Evolutionary conservation across 352 stramenopile species (phyloP), one percentile per base, ranked within the genome.

Genomic region (Phytophthora litchii): DNA sequence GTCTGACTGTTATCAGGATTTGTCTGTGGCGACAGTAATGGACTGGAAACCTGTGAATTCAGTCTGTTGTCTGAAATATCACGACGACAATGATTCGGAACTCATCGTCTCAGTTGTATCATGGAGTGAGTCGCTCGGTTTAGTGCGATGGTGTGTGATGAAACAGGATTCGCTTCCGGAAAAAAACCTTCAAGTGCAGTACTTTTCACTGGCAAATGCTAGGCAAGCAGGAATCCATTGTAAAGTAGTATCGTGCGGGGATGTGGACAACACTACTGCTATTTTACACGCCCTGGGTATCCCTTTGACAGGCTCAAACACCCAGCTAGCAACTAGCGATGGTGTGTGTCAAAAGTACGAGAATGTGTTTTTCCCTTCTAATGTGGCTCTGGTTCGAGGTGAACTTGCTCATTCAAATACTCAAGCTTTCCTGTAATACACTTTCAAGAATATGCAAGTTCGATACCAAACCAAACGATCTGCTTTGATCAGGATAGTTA

Each of bases 41-140:
- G 54, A 70, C 12, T 70, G 47, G 60, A 55, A 34, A 59, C 0
- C 48, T 13, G 38, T 69, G 17, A 65, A 64, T 20, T 64, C 47
- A 5, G n/a, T 65, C 3, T 46, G 60, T 14, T 51, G 60, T 9
- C 36, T 64, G 11, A 60, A 34, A 32, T 46, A 4, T 21, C 13
- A 20, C 3, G 23, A 44, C 14, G 23, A 16, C 16, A 53, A 17
- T 12, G 29, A 27, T 0, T 41, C 52, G 4, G 38, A 31, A 35
- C 6, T 63, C 20, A 38, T 63, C 32, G 40, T 67, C 13, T 46
- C 17, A 16, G 21, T 62, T 25, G 14, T 48, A 23, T 43, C 44
- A 4, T 67, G 44, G 59, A 63, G 36, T 44, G 20, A 51, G 19
- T 42, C 31, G n/a, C 45, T 62, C 3, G 44, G 23, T 8, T 29